phyloP scores from a whole-genome alignment of 1,284 basidiomycete genomes.

The Apiotrichum brassicae region DNA sequence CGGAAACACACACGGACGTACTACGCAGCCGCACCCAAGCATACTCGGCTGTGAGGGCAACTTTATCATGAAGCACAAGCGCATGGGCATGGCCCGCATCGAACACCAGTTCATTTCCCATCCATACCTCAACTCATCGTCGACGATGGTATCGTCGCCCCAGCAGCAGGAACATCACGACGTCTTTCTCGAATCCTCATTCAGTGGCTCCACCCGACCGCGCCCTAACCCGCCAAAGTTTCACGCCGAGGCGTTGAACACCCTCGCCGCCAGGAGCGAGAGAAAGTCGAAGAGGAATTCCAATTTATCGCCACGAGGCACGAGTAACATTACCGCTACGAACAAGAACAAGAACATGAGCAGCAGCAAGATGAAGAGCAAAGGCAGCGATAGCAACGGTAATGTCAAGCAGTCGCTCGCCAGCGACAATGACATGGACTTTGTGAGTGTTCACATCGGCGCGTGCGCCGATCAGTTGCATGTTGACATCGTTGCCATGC shows the following conservation, averaged over 20 bases:
- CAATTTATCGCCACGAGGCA: no score
- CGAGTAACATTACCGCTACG: background rate
- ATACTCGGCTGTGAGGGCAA: no score
- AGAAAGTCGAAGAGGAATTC: no score
- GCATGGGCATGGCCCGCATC: conserved; percentile 4
- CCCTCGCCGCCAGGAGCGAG: background rate
- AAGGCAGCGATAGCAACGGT: no score
- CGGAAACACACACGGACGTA: no score
- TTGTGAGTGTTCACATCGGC: background rate
- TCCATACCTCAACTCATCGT: background rate
- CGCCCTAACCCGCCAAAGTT: background rate
- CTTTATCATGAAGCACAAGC: conserved; percentile 1
- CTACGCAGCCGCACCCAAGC: no score
- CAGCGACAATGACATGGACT: background rate
- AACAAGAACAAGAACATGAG: background rate
- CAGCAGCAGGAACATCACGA: background rate
- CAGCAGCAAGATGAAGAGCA: background rate
- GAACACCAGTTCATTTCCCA: background rate
- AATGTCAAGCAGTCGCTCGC: no score
- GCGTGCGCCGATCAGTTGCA: no score
- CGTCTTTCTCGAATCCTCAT: background rate
- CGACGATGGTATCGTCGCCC: background rate
- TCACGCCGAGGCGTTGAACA: background rate
- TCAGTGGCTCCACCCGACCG: background rate
- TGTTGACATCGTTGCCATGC: background rate